phyloP scores from a whole-genome alignment of 768 basidiomycete species.

The Hypsizygus marmoreus region DNA sequence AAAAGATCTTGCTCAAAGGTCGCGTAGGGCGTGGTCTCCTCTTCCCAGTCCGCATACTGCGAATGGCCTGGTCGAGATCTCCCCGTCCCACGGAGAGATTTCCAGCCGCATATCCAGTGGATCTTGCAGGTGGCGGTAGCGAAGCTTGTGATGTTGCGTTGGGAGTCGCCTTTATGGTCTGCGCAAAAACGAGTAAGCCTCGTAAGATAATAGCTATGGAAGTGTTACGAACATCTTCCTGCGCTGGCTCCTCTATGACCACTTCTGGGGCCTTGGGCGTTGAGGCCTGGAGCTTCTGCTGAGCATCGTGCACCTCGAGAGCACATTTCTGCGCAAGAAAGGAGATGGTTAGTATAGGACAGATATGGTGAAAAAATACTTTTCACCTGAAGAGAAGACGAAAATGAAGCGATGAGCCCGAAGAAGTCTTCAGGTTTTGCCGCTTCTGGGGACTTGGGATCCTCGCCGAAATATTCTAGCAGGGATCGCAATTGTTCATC shows the following conservation, averaged over 20 bases:
- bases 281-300: slow-evolving; percentile 33
- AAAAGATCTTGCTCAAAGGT: slow-evolving; percentile 78
- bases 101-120: slow-evolving; percentile 44
- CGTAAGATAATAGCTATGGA: background rate
- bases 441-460: slow-evolving; percentile 59
- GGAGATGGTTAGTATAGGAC: no score
- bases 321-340: slow-evolving; percentile 60
- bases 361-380: no score
- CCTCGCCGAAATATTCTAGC: slow-evolving; percentile 78
- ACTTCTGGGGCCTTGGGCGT: slow-evolving; percentile 24
- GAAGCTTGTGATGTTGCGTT: slow-evolving; percentile 28
- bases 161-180: slow-evolving; percentile 45
- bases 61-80: slow-evolving; percentile 82
- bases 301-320: slow-evolving; percentile 60
- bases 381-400: slow-evolving; percentile 67
- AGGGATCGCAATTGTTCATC: slow-evolving; percentile 62
- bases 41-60: slow-evolving; percentile 72
- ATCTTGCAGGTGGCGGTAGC: slow-evolving; percentile 30
- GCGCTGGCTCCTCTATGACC: slow-evolving; percentile 17
- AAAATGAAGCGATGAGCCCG: slow-evolving; percentile 71
- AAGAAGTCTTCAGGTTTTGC: slow-evolving; percentile 86
- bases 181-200: slow-evolving; percentile 13
- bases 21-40: slow-evolving; percentile 50
- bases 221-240: slow-evolving; percentile 23
- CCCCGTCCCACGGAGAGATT: slow-evolving; percentile 69